Evolutionary conservation across 305 asterid species (phyloP), one percentile per base, ranked within the genome.

Genomic region (Stenogyne calaminthoides): DNA sequence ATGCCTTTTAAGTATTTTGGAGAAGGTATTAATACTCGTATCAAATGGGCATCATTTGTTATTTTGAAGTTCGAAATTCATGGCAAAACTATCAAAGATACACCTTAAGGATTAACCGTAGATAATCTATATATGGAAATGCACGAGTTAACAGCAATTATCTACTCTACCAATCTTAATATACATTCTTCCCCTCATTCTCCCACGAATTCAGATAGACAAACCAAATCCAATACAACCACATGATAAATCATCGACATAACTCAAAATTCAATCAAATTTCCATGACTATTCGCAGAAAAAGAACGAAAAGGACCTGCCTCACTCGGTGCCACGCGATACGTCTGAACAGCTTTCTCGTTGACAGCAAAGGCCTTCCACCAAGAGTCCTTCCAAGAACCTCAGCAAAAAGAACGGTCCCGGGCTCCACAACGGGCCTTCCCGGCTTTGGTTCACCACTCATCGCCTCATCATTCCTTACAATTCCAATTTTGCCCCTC

Each of bases 281-380:
- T 29, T 9, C 60, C 72, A 58, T 7, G 52, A 16, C 2, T 39
- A 10, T 22, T 42, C 71, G 54, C 66, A 76, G 71, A 65, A 73
- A 73, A 76, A 81, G 91, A 58, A 84, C 82, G 92, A 82, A 80
- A 88, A 86, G 82, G 78, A 91, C 98, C 98, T 94, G 98, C 98
- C 99, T 91, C 93, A 91, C 97, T 77, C 99, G 97, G 81, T 91
- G 99, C 99, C 98, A 90, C 3, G 93, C 91, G 18, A 90, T 79
- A 36, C 94, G 91, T 68, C 91, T 82, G 77, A 90, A 80, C 39
- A 91, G 87, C 80, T 85, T 80, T 77, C 98, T 88, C 0, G 90
- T 70, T 0, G 99, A 94, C 60, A 94, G 74, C 87, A 94, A 84
- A 2, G 99, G 98, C 79, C 97, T 79, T 22, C 98, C 99, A 72